A percentile compares a stretch with the other conserved stretches of the same genome.
These are phyloP conservation scores for Pythium vanterpoolii DNA, from an alignment of 352 stramenopile genomes.

Conservation along the genomic window DNA sequence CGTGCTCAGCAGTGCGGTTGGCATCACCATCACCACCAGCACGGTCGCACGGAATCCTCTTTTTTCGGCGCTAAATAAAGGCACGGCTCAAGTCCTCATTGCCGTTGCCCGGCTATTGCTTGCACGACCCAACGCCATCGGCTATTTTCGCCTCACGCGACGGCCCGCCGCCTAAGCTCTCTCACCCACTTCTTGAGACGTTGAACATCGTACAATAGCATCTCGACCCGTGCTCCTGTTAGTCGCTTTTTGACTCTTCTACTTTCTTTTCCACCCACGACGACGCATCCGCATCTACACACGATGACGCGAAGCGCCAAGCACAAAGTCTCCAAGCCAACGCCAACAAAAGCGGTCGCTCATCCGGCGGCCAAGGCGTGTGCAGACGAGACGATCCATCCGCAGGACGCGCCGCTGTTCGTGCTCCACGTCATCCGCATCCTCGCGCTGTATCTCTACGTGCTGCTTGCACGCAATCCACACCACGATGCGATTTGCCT, in stretches of 20 bases:
- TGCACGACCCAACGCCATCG: too few relatives aligned
- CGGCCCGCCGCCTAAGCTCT: neutral
- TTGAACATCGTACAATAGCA: too few relatives aligned
- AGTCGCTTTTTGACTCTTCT: too few relatives aligned
- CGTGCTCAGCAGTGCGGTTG: neutral
- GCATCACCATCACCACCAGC: conserved; percentile 7
- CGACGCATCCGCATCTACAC: neutral
- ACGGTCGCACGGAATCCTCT: neutral
- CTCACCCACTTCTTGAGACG: too few relatives aligned
- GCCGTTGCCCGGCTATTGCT: neutral
- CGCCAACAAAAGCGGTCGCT: neutral
- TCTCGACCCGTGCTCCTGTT: too few relatives aligned
- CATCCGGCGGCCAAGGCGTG: too few relatives aligned
- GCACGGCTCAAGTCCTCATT: neutral
- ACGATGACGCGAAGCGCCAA: conserved; percentile 20
- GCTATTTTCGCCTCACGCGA: neutral
- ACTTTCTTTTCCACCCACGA: conserved; percentile 9
- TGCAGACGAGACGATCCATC: conserved; percentile 11
- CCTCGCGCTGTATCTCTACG: conserved; percentile 58
- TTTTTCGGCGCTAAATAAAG: conserved; percentile 21
- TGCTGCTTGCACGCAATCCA: conserved; percentile 38
- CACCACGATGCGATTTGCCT: conserved; percentile 24
- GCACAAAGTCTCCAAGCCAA: conserved; percentile 12
- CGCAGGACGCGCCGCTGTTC: conserved; percentile 25
- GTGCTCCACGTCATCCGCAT: conserved; percentile 64